Evolutionary conservation across 331 rosid species (phyloP), one percentile per base, ranked within the genome.

Genomic region (Rosa hybrid): DNA sequence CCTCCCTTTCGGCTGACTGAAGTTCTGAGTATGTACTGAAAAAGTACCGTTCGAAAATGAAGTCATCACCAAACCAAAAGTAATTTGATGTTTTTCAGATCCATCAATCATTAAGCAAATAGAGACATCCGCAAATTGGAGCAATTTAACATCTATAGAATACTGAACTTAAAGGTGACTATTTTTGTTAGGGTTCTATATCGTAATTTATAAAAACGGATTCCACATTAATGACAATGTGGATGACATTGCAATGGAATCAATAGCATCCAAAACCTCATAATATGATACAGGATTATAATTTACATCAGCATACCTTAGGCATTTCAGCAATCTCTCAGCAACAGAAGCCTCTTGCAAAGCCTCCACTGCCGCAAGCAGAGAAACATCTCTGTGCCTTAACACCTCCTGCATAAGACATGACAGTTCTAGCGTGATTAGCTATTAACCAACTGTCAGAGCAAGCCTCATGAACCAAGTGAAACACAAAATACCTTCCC

Each of bases 341-440:
- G 80, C 80, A 10, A 80, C 76, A 30, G 82, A 79, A 75, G 86
- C 84, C 74, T 86, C 90, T 72, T 86, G 82, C 81, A 86, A 78
- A 75, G 85, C 84, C 56, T 86, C 86, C 50, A 65, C 78, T n/a
- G 87, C 77, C 72, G 86, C 76, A 84, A 75, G 72, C 59, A 84
- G 14, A 51, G 76, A 81, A 63, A 60, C 80, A 59, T 84, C 82
- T 76, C 50, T 81, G 12, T 79, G 80, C 81, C 76, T 78, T 39
- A 49, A 45, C 18, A 86, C 76, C 57, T 81, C 87, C 84, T 84
- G 76, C 71, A 75, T 17, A 9, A 21, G 25, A 54, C 14, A 41
- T 21, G 25, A 57, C 42, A 21, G 23, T 57, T 54, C 14, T 21
- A 0, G 21, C 53, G 12, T 17, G 2, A 75, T 54, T 0, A 75